Evolutionary conservation across 140 eudicot genomes (phyloP), one percentile per base, ranked within the genome.

Genomic region (Ambrosia hybrid): DNA sequence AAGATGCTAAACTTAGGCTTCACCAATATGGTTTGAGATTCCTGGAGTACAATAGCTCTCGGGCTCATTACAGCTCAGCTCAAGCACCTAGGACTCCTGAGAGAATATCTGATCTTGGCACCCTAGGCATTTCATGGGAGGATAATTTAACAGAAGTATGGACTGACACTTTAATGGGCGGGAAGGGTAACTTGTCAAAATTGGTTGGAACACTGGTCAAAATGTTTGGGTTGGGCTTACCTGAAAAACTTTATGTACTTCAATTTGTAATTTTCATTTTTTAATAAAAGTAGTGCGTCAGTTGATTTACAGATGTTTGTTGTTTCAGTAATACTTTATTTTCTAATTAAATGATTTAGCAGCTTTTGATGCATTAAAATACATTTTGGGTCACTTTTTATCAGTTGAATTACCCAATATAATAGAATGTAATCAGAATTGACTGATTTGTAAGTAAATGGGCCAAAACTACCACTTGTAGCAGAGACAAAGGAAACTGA

Each of bases 91-190:
- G 15, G 48, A 86, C 91, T 61, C 88, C 96, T 49, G 94, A 89
- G 61, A 77, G 87, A 62, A 71, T 82, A 63, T 73, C 81, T 46
- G 91, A 80, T 68, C 70, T 71, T 45, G 90, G 84, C 64, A 73
- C 38, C 45, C 16, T 85, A 69, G 89, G 83, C 75, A 56, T 67
- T 33, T 77, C 91, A 9, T 83, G 91, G 96, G 86, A 86, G 56
- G 91, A 82, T 72, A 65, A 78, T 79, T 85, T 83, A 72, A 86
- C 94, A 43, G 97, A 89, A 55, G 97, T 91, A 86, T 72, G 88
- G 37, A 43, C 71, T n/a, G 41, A 52, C 51, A 21, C 30, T 21
- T 21, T 21, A 21, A 21, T 21, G 30, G 30, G 30, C 30, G 0
- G 30, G 30, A 21, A 21, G 30, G 30, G 30, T 21, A 21, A 21